Conservation (phyloP, 768 basidiomycete genomes). For the Termitomyces sp. region DNA sequence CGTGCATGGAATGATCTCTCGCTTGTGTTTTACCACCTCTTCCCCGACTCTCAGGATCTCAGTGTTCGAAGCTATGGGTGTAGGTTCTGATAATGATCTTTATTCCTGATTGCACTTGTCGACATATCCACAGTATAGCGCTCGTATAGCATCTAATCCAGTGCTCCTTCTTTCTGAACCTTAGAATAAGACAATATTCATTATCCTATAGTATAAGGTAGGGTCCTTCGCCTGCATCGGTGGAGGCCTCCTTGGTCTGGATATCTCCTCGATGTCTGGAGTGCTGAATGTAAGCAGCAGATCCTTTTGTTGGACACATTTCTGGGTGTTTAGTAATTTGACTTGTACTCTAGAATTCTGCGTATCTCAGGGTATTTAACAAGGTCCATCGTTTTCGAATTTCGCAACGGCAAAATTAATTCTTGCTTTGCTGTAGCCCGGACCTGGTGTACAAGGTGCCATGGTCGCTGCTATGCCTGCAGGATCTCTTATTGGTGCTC, state of each 20-base stretch:
- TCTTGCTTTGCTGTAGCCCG: slow-evolving; percentile 32
- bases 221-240: slow-evolving; percentile 83
- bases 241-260: slow-evolving; percentile 75
- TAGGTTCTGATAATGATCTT: slow-evolving; percentile 3
- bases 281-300: slow-evolving; percentile 49
- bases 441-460: slow-evolving; percentile 58
- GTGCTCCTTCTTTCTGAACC: slow-evolving; percentile 23
- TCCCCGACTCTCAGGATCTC: neutral
- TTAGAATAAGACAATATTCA: neutral
- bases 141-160: slow-evolving; percentile 55
- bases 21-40: slow-evolving; percentile 1
- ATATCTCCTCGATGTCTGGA: slow-evolving; percentile 82
- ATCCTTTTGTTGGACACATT: neutral
- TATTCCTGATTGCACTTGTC: neutral
- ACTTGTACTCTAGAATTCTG: slow-evolving; percentile 28
- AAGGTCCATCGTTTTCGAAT: slow-evolving; percentile 20
- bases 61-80: slow-evolving; percentile 15
- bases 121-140: slow-evolving; percentile 39
- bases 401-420: neutral
- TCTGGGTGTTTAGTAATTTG: neutral
- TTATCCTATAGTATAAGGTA: slow-evolving; percentile 55
- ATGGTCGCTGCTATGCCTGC: slow-evolving; percentile 82
- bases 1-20: neutral
- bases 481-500: slow-evolving; percentile 65
- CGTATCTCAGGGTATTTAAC: slow-evolving; percentile 34